Base-by-base conservation (phyloP, 2,329 filamentous ascomycete genomes). In the Epichloe festucae region DNA sequence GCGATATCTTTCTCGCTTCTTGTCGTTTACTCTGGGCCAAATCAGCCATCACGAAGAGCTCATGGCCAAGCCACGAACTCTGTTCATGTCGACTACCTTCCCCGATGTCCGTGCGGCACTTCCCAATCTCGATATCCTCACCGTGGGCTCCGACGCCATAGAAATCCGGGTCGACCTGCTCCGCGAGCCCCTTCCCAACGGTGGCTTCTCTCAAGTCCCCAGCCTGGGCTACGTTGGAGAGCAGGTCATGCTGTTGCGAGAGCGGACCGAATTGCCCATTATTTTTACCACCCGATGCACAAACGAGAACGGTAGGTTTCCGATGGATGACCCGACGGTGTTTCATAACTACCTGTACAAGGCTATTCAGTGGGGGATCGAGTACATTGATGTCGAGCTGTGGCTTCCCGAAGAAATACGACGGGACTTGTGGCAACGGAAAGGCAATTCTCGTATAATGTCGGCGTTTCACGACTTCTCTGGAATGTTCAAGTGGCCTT, bases 401-500 rank as follows among this genome's bases (percentile, higher is more conserved):
- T 93, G 88, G 86, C 75, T 94, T 39, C 88, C 88, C 1, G 87
- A 90, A 63, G 72, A 79, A 6, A 87, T 94, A 52, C 76, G 88
- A 55, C 74, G 74, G 55, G 76, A 73, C 54, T 68, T 94, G 10
- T 84, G 81, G 50, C 78, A 85, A 58, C 75, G 79, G 50, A 84
- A 84, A 57, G 87, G 87, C 2, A 86, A 82, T 67, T 91, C 85
- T 61, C 85, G 84, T 57, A 89, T 95, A 66, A 89, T 94, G 72
- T 91, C 87, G n/a, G 88, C 89, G 12, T 93, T 91, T 61, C 89
- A 94, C 65, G 88, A 93, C 69, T 91, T 91, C 62, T 89, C 87
- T 0, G 86, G 87, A 2, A 83, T 74, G 1, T 91, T 91, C 74
- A 87, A 84, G 60, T 94, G 88, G 88, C 84, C 85, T 1, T 87